Base-by-base conservation (phyloP, 2,329 filamentous ascomycete species). In the Davidsoniella neocaledoniae region DNA sequence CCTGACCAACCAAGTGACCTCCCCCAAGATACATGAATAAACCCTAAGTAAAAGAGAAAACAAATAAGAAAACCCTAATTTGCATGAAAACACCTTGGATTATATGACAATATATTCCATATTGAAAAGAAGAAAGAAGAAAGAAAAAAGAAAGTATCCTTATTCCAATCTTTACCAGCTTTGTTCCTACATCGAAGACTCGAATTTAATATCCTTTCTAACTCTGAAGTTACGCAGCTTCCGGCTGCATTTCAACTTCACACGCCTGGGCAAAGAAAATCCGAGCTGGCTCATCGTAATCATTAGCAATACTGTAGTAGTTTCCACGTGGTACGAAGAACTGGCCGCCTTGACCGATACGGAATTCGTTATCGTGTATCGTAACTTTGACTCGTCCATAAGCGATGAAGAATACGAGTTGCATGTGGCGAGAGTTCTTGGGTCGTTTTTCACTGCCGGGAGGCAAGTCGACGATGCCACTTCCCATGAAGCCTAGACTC, bases 321-420 rank as follows among this genome's bases (percentile, higher is more conserved):
- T 96, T 96, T 47, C 90, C 90, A 77, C 90, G 77, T 21, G 91
- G 91, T 54, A 98, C 88, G 63, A 94, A 88, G 74, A 86, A 96
- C 63, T 88, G 83, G 48, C 90, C 90, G 39, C 90, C 88, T 57
- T 83, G 86, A 37, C 81, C 79, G 55, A 94, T 87, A 51, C 82
- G 79, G 62, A 98, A 96, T 54, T 73, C 69, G 21, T 75, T 82
- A 55, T 83, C 76, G 56, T 83, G 78, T 44, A 94, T 76, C 25
- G 78, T 83, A 17, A 94, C 88, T 56, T 79, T 71, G 17, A 95
- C 86, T 55, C 83, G 79, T 19, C 91, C 91, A 42, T 76, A 74
- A 57, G 86, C 81, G 26, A 98, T 83, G 58, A 94, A 95, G 64
- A 96, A 96, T 1, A 84, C 81, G 82, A 98, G 91, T 61, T 95